A percentile compares a stretch with the other conserved stretches of the same genome.
Conservation (phyloP, 1,139 yeast genomes). For the Zygotorulaspora mrakii region DNA sequence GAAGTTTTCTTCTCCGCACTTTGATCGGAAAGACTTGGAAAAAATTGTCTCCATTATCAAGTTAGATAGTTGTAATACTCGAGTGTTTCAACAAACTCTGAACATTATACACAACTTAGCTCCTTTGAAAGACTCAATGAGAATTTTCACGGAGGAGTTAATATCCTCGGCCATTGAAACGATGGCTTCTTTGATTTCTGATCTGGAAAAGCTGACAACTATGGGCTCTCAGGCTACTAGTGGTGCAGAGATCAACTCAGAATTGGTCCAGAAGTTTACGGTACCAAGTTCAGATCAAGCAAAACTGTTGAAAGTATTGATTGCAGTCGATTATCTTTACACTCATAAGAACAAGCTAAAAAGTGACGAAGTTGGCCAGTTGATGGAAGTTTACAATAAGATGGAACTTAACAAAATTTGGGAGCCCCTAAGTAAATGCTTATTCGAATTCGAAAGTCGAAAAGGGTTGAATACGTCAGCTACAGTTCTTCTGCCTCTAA, state of each 20-base stretch:
- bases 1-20: constrained; percentile 56
- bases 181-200: constrained; percentile 55
- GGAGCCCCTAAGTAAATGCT: constrained; percentile 80
- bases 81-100: constrained; percentile 80
- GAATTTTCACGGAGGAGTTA: constrained; percentile 64
- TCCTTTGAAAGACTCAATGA: constrained; percentile 56
- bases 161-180: constrained; percentile 61
- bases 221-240: constrained; percentile 43
- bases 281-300: constrained; percentile 86
- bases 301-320: constrained; percentile 72
- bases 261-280: constrained; percentile 62
- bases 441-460: constrained; percentile 44
- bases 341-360: constrained; percentile 35
- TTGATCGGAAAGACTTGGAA: constrained; percentile 61
- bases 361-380: constrained; percentile 31
- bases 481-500: constrained; percentile 76
- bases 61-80: constrained; percentile 83
- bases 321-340: constrained; percentile 84
- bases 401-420: constrained; percentile 76
- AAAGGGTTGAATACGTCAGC: constrained; percentile 61
- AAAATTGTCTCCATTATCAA: constrained; percentile 65
- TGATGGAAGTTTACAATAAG: constrained; percentile 60
- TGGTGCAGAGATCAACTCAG: constrained; percentile 49
- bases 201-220: constrained; percentile 49
- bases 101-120: constrained; percentile 80